A percentile compares a stretch with the other conserved stretches of the same genome.
phyloP scores from a whole-genome alignment of 1,139 yeast genomes.

The Saccharomyces pastorianus region DNA sequence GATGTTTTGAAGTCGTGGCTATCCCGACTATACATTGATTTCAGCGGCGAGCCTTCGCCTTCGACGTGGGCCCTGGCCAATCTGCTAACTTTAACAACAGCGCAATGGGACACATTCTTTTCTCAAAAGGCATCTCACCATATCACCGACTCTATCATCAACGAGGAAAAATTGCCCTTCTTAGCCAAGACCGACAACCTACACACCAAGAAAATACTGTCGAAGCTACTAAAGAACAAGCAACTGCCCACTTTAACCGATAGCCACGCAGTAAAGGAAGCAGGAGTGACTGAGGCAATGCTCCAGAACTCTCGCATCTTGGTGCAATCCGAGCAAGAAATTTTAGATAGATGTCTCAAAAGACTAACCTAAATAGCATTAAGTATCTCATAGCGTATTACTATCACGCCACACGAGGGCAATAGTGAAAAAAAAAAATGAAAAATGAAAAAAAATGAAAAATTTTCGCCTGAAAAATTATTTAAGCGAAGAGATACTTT shows the following conservation, averaged over 20 bases:
- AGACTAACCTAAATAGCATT: background rate
- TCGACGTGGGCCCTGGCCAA: conserved; percentile 7
- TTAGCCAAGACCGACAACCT: background rate
- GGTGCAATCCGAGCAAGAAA: background rate
- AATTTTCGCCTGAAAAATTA: background rate
- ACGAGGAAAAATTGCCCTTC: background rate
- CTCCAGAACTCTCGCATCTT: background rate
- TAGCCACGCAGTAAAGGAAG: background rate
- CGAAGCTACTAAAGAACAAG: background rate
- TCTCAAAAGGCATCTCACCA: conserved; percentile 2
- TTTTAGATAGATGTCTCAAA: background rate
- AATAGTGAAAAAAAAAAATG: background rate
- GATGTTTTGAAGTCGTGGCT: conserved; percentile 9
- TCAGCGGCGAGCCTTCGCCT: conserved; percentile 9
- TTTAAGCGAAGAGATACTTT: background rate
- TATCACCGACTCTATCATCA: conserved; percentile 2
- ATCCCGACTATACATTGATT: conserved; percentile 10
- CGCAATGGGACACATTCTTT: conserved; percentile 5
- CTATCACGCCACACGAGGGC: background rate
- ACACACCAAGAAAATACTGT: background rate
- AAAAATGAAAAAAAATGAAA: background rate
- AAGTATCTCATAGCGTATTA: background rate
- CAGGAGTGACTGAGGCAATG: background rate
- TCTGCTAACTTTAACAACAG: conserved; percentile 5
- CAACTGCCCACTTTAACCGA: background rate